These are phyloP conservation scores for Lactifluus volemus DNA, from an alignment of 768 basidiomycete species.

Conservation along the genomic window DNA sequence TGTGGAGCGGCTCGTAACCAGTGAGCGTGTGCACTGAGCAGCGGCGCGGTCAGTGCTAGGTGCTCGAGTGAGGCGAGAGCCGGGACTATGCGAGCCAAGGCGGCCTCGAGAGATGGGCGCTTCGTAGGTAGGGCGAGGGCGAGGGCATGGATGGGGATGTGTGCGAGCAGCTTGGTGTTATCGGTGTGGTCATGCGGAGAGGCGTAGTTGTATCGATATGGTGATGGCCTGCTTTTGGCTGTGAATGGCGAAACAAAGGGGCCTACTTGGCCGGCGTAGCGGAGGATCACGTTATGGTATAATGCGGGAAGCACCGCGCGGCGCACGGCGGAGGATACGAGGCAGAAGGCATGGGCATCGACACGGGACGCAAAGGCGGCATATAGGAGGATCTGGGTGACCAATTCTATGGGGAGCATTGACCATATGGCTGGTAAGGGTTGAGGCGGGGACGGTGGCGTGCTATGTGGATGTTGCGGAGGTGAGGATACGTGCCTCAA, in stretches of 20 bases:
- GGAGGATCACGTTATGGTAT: slow-evolving; percentile 18
- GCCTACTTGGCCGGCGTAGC: slow-evolving; percentile 16
- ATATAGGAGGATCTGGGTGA: slow-evolving; percentile 13
- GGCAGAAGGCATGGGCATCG: slow-evolving; percentile 16
- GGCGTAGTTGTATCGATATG: neutral
- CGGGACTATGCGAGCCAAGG: slow-evolving; percentile 11
- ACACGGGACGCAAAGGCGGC: slow-evolving; percentile 14
- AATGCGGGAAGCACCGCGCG: slow-evolving; percentile 17
- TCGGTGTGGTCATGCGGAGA: neutral
- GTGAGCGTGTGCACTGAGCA: slow-evolving; percentile 19
- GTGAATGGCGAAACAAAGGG: slow-evolving; percentile 17
- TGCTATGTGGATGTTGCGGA: neutral
- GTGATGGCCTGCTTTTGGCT: neutral
- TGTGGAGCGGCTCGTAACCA: slow-evolving; percentile 12
- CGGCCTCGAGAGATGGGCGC: slow-evolving; percentile 16
- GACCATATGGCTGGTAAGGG: slow-evolving; percentile 9
- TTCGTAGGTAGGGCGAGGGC: slow-evolving; percentile 18
- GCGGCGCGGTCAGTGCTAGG: slow-evolving; percentile 18
- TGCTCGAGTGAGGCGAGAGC: slow-evolving; percentile 10
- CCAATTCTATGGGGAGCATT: slow-evolving; percentile 17
- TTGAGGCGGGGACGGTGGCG: neutral
- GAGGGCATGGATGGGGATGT: slow-evolving; percentile 14
- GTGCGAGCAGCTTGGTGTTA: neutral
- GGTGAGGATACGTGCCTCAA: slow-evolving; percentile 5
- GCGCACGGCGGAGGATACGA: slow-evolving; percentile 20